Conservation (phyloP, 352 stramenopile genomes). For the Phytophthora fragariaefolia region DNA sequence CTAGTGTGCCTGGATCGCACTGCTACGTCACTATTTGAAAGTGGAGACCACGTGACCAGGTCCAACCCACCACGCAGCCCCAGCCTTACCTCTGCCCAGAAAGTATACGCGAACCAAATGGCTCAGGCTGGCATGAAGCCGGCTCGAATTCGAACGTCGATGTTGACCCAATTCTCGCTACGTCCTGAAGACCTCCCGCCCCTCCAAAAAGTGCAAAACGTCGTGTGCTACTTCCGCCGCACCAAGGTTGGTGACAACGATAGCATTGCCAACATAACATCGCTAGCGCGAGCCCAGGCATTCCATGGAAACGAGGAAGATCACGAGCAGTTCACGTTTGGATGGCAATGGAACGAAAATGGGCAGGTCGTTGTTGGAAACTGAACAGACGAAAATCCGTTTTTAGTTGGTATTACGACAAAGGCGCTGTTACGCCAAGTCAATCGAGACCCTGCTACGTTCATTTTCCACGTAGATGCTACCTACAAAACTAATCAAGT, state of each 20-base stretch:
- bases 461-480: constrained; percentile 24
- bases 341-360: not conserved
- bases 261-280: not conserved
- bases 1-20: constrained; percentile 5
- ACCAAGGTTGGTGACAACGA: not conserved
- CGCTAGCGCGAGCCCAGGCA: not conserved
- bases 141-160: constrained; percentile 2
- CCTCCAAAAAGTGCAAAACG: constrained; percentile 22
- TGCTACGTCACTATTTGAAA: constrained; percentile 2
- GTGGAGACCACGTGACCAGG: not conserved
- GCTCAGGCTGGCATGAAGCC: not conserved
- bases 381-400: not conserved
- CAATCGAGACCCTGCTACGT: constrained; percentile 2
- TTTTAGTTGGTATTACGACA: constrained; percentile 1
- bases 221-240: constrained; percentile 8
- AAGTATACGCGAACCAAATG: constrained; percentile 4
- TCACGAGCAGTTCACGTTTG: constrained; percentile 13
- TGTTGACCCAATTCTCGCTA: constrained; percentile 3
- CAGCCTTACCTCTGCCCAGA: constrained; percentile 2
- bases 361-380: not conserved
- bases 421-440: constrained; percentile 6
- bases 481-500: constrained; percentile 25
- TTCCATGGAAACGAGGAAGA: constrained; percentile 19
- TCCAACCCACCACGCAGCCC: not conserved
- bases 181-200: not conserved